These are phyloP conservation scores for Coemansia sp. DNA, from an alignment of 192 early-diverging fungal genomes.

Conservation along the genomic window DNA sequence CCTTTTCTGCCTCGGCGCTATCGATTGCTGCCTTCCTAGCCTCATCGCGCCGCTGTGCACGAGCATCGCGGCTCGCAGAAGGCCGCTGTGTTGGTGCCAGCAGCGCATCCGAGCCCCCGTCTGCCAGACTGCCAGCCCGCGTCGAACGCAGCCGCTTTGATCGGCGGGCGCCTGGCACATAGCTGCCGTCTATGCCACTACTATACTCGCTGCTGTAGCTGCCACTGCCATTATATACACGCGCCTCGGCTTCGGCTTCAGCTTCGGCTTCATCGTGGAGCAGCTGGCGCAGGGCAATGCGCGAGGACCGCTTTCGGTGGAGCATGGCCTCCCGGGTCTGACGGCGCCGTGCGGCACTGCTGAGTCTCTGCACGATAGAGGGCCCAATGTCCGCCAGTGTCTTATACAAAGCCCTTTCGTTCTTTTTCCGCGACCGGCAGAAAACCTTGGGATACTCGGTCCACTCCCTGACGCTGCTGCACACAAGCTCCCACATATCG, in stretches of 20 bases:
- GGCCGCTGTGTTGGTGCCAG: neutral
- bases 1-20: neutral
- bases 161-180: constrained; percentile 5
- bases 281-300: constrained; percentile 12
- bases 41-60: constrained; percentile 21
- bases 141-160: constrained; percentile 18
- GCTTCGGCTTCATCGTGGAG: constrained; percentile 6
- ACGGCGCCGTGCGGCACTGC: neutral
- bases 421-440: constrained; percentile 13
- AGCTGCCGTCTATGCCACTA: constrained; percentile 8
- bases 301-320: constrained; percentile 22
- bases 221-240: neutral
- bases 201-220: constrained; percentile 11
- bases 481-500: constrained; percentile 42
- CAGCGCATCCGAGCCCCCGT: neutral
- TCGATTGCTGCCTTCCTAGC: constrained; percentile 11
- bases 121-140: neutral
- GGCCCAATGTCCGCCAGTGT: neutral
- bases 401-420: constrained; percentile 10
- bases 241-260: constrained; percentile 3
- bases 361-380: constrained; percentile 3
- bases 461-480: constrained; percentile 26
- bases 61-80: constrained; percentile 9
- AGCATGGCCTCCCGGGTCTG: constrained; percentile 11
- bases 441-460: constrained; percentile 1